These are phyloP conservation scores for Knoxdaviesia capensis DNA, from an alignment of 2,329 filamentous ascomycete genomes.

Conservation along the genomic window DNA sequence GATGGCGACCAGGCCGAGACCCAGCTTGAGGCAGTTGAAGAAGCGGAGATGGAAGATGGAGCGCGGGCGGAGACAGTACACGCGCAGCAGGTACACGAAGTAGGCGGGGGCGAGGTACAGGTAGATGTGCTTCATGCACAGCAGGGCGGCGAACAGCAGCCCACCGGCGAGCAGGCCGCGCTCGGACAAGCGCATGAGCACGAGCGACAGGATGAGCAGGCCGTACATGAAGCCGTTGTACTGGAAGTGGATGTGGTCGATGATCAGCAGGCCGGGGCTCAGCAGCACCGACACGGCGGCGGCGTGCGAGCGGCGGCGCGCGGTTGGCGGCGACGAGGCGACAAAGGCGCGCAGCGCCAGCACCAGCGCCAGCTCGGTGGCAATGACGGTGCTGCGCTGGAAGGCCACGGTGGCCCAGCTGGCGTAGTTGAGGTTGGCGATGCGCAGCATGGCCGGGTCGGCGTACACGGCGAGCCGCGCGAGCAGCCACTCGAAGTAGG, in stretches of 20 bases:
- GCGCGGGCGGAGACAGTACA: constrained; percentile 65
- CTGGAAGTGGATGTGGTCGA: constrained; percentile 97
- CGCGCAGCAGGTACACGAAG: constrained; percentile 78
- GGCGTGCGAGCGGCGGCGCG: constrained; percentile 63
- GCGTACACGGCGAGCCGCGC: constrained; percentile 59
- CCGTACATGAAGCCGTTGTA: constrained; percentile 98
- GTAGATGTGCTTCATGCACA: constrained; percentile 97
- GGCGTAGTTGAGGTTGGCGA: constrained; percentile 67
- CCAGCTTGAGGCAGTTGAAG: constrained; percentile 68
- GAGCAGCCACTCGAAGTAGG: constrained; percentile 85
- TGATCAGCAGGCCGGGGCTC: constrained; percentile 84
- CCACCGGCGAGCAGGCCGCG: constrained; percentile 61
- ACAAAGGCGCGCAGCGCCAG: constrained; percentile 69
- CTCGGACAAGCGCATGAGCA: constrained; percentile 39
- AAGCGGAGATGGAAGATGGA: constrained; percentile 60
- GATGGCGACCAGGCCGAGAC: constrained; percentile 46
- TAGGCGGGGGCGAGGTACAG: constrained; percentile 91
- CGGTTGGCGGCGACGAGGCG: constrained; percentile 41
- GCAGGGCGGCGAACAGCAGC: constrained; percentile 59
- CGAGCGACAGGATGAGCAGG: constrained; percentile 67
- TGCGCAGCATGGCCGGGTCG: constrained; percentile 63
- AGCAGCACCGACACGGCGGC: constrained; percentile 76
- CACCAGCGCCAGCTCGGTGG: constrained; percentile 65
- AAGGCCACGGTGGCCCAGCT: constrained; percentile 93
- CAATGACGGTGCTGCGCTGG: constrained; percentile 71